A percentile compares a stretch with the other conserved stretches of the same genome.
Evolutionary conservation across 176 grass and related monocot genomes (phyloP).

Genomic region (Phragmites australis): DNA sequence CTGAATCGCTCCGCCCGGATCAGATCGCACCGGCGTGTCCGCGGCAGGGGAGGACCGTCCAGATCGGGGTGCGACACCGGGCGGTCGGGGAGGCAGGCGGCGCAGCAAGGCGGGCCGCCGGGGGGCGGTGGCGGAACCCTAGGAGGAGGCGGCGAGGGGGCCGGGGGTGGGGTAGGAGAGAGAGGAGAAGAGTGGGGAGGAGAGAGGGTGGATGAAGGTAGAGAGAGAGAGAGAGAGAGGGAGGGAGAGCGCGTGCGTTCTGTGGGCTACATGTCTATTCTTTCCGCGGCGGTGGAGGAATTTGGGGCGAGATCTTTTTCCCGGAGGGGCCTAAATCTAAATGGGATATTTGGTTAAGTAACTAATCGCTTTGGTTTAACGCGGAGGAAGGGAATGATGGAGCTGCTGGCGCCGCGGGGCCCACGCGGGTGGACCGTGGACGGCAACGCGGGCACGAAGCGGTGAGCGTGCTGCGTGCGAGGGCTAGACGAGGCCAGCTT

Average conservation of each 20-base stretch:
- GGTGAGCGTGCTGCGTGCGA: no score
- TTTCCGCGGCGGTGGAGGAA: not conserved
- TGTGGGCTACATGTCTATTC: constrained; percentile 37
- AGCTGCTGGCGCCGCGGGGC: constrained; percentile 14
- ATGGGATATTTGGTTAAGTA: not conserved
- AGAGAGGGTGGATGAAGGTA: not conserved
- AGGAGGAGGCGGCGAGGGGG: not conserved
- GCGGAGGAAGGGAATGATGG: not conserved
- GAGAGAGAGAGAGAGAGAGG: not conserved
- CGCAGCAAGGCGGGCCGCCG: not conserved
- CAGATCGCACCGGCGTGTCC: not conserved
- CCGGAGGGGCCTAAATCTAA: not conserved
- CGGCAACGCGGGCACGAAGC: not conserved
- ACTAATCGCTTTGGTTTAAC: not conserved
- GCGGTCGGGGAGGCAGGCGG: not conserved
- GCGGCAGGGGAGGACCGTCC: not conserved
- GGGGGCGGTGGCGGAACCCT: not conserved
- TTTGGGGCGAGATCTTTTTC: constrained; percentile 3
- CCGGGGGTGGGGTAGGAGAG: not conserved
- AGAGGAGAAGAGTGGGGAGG: not conserved
- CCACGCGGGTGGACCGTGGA: not conserved
- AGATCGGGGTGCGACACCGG: not conserved
- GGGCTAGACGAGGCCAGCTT: no score
- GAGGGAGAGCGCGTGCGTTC: not conserved
- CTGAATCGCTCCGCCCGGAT: constrained; percentile 8